Evolutionary conservation across 768 basidiomycete species (phyloP).

Genomic region (Cytidiella melzeri): DNA sequence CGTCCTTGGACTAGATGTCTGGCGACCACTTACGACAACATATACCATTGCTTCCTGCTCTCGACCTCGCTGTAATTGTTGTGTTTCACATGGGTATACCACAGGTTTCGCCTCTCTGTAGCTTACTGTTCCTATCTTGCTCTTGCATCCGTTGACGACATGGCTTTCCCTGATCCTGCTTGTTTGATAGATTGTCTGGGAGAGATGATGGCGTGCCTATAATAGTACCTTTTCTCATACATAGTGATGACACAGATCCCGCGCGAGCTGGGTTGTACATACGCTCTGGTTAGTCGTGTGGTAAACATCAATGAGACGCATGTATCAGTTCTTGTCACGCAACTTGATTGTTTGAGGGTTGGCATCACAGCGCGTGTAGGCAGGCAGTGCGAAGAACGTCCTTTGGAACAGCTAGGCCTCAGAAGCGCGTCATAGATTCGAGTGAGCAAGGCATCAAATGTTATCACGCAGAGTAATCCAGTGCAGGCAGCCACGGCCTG

Average conservation of each 20-base stretch:
- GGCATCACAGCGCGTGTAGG: neutral
- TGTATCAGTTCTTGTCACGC: neutral
- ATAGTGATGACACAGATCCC: slow-evolving; percentile 6
- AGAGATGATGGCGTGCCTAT: slow-evolving; percentile 7
- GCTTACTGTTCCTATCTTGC: slow-evolving; percentile 1
- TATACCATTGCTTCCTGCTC: neutral
- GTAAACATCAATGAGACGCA: slow-evolving; percentile 12
- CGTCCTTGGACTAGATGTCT: neutral
- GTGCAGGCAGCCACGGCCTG: neutral
- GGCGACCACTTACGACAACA: neutral
- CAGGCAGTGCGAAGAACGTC: neutral
- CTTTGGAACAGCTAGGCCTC: neutral
- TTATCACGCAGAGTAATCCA: slow-evolving; percentile 8
- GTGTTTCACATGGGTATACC: slow-evolving; percentile 1
- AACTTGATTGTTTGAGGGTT: neutral
- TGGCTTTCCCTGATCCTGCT: neutral
- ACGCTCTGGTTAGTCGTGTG: slow-evolving; percentile 12
- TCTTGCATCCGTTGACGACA: slow-evolving; percentile 2
- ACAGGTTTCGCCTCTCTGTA: neutral
- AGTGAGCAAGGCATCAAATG: slow-evolving; percentile 7
- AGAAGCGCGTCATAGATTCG: slow-evolving; percentile 13
- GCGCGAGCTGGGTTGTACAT: slow-evolving; percentile 7
- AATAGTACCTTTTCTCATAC: slow-evolving; percentile 7
- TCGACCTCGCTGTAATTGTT: neutral
- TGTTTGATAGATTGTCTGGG: slow-evolving; percentile 7